These are phyloP conservation scores for Croton laevigatus DNA, from an alignment of 441 rosid genomes.

Conservation along the genomic window DNA sequence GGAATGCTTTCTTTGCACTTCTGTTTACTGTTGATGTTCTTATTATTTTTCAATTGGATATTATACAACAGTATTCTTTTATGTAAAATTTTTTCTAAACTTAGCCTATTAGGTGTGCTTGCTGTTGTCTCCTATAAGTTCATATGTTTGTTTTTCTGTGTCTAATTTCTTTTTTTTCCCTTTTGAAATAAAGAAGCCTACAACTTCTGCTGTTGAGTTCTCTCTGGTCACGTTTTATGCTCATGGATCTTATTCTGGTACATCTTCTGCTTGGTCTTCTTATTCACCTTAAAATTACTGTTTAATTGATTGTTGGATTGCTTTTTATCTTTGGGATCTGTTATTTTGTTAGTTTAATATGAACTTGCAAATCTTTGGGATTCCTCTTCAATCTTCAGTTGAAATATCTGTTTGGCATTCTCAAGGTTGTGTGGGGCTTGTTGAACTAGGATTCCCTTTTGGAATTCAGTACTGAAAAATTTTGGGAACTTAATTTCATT, in stretches of 20 bases:
- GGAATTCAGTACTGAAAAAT: not conserved
- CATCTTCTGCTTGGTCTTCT: slow-evolving; percentile 24
- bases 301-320: not conserved
- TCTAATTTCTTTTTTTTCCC: not conserved
- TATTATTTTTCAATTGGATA: not conserved
- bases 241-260: slow-evolving; percentile 84
- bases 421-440: not conserved
- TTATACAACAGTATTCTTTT: not conserved
- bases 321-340: not conserved
- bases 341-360: not conserved
- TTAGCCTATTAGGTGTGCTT: not conserved
- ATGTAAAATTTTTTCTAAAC: not conserved
- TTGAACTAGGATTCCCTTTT: not conserved
- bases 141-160: not conserved
- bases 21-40: not conserved
- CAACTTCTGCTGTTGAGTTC: slow-evolving; percentile 60
- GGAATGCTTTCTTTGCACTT: slow-evolving; percentile 6
- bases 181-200: slow-evolving; percentile 49
- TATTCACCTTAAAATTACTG: slow-evolving; percentile 4
- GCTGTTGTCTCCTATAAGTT: not conserved
- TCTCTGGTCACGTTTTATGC: slow-evolving; percentile 68
- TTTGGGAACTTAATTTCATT: not conserved
- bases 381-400: slow-evolving; percentile 2
- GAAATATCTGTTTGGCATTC: not conserved
- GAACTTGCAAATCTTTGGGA: slow-evolving; percentile 13